phyloP scores from a whole-genome alignment of 129 eudicot genomes.

The Ambrosia artemisiifolia region DNA sequence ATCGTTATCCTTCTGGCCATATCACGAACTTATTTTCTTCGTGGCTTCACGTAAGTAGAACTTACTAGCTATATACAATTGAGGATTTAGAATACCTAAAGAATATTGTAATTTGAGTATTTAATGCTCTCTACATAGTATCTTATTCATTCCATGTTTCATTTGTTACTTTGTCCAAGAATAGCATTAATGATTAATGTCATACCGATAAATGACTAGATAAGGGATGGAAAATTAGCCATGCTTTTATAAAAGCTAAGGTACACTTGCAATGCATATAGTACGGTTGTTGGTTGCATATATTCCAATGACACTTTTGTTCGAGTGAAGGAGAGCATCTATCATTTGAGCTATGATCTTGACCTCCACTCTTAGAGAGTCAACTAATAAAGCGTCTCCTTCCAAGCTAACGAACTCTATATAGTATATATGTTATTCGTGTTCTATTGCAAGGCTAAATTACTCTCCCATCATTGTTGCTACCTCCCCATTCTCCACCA shows the following conservation, averaged over 20 bases:
- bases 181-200: constrained; percentile 19
- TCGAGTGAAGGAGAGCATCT: constrained; percentile 21
- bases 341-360: constrained; percentile 21
- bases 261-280: constrained; percentile 14
- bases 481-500: too few species aligned
- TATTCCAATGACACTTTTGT: constrained; percentile 15
- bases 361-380: constrained; percentile 28
- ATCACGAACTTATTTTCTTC: too few species aligned
- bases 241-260: constrained; percentile 13
- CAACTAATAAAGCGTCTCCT: too few species aligned
- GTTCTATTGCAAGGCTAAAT: not conserved
- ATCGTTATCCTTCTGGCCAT: too few species aligned
- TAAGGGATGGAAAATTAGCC: constrained; percentile 17
- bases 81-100: too few species aligned
- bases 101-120: too few species aligned
- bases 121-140: not conserved
- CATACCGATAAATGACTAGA: not conserved
- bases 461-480: too few species aligned
- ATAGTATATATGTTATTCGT: not conserved
- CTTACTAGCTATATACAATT: too few species aligned
- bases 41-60: too few species aligned
- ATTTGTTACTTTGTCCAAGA: constrained; percentile 28
- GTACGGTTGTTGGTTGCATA: constrained; percentile 30
- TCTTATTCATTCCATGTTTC: constrained; percentile 26
- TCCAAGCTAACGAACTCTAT: not conserved